Conservation (phyloP, 345 rosid genomes). For the Sonneratia caseolaris region DNA sequence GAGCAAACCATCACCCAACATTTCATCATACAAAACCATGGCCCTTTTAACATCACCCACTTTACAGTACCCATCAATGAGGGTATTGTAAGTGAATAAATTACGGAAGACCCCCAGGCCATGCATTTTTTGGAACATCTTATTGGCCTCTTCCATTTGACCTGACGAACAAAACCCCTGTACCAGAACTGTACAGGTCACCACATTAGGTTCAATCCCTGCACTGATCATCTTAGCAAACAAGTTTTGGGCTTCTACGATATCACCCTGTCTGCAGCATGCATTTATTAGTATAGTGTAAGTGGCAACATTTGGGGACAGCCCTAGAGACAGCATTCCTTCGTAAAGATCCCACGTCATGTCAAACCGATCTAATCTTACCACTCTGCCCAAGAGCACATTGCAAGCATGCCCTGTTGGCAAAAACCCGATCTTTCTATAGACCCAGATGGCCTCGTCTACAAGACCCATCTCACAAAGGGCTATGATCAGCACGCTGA, state of each 20-base stretch:
- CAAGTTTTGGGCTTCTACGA: slow-evolving; percentile 28
- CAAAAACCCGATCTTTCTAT: slow-evolving; percentile 23
- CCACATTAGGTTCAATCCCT: slow-evolving; percentile 46
- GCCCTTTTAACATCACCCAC: slow-evolving; percentile 25
- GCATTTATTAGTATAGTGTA: slow-evolving; percentile 48
- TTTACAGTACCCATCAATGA: slow-evolving; percentile 56
- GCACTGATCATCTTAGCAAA: slow-evolving; percentile 34
- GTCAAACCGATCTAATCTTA: slow-evolving; percentile 28
- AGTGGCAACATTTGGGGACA: slow-evolving; percentile 44
- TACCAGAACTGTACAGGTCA: slow-evolving; percentile 36
- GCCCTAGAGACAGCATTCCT: slow-evolving; percentile 36
- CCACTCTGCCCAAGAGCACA: slow-evolving; percentile 39
- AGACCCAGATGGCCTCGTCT: slow-evolving; percentile 58
- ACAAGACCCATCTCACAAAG: slow-evolving; percentile 40
- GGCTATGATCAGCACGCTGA: slow-evolving; percentile 42
- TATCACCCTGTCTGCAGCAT: slow-evolving; percentile 41
- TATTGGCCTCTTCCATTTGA: slow-evolving; percentile 38
- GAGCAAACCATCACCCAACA: slow-evolving; percentile 26
- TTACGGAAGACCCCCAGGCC: slow-evolving; percentile 32
- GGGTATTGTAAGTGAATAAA: slow-evolving; percentile 39
- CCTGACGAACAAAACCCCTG: slow-evolving; percentile 35
- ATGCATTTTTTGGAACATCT: slow-evolving; percentile 32
- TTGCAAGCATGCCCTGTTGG: slow-evolving; percentile 44
- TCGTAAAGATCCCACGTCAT: slow-evolving; percentile 38
- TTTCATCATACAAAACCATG: slow-evolving; percentile 30